Evolutionary conservation across 345 rosid species (phyloP).

Genomic region (Noccaea caerulescens): DNA sequence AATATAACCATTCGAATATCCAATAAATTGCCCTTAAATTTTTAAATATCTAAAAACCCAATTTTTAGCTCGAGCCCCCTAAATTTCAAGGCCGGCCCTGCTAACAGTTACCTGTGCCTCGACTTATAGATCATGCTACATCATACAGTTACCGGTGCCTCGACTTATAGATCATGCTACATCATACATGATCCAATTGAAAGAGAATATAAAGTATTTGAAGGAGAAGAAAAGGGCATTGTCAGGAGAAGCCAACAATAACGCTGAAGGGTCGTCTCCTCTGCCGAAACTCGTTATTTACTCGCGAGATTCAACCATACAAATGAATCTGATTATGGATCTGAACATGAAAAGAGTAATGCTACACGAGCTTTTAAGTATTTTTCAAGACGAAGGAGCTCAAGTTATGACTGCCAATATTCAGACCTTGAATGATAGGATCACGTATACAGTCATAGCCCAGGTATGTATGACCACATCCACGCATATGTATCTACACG

Average conservation of each 20-base stretch:
- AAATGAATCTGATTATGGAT: conserved; percentile 30
- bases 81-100: too few species aligned
- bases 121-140: too few species aligned
- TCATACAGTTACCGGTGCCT: conserved; percentile 26
- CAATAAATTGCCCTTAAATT: too few species aligned
- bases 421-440: conserved; percentile 31
- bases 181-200: conserved; percentile 30
- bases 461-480: conserved; percentile 14
- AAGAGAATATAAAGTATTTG: conserved; percentile 22
- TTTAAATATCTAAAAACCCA: too few species aligned
- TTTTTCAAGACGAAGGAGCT: conserved; percentile 45
- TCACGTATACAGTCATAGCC: conserved; percentile 23
- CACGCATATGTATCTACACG: not conserved
- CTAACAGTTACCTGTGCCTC: too few species aligned
- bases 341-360: conserved; percentile 19
- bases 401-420: conserved; percentile 34
- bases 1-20: too few species aligned
- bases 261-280: conserved; percentile 7
- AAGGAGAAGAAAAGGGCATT: conserved; percentile 30
- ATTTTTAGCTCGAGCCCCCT: too few species aligned
- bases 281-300: conserved; percentile 25
- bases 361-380: conserved; percentile 33
- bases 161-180: conserved; percentile 34
- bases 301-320: conserved; percentile 32
- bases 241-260: conserved; percentile 15